Evolutionary conservation across 2,329 filamentous ascomycete species (phyloP), one percentile per base, ranked within the genome.

Genomic region (Fusarium secorum): DNA sequence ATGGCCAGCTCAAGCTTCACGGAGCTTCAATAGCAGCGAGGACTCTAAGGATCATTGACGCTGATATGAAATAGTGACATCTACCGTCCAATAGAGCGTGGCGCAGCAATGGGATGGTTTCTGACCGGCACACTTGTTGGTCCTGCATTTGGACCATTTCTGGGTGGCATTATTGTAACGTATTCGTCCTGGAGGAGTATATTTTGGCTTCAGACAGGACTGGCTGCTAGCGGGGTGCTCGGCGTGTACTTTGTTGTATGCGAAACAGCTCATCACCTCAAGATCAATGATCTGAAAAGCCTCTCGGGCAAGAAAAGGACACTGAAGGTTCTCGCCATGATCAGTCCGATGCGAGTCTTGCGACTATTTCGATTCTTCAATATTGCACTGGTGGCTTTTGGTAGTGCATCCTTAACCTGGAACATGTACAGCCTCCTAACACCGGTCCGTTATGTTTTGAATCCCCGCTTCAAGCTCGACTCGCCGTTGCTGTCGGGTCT

Each of bases 91-190:
- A 89, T 88, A 0, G 89, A 92, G 70, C 86, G 93, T 30, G 92
- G 88, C 5, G 93, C 90, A 5, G 92, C 91, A 4, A 86, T 93
- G 15, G 89, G 90, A 2, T 94, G 90, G 89, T 93, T 93, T 74
- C 78, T 93, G 41, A 88, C 86, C 0, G 91, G 91, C 1, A 93
- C 90, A 0, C 82, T 94, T 1, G 88, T 93, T 48, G 92, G 92
- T 0, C 92, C 92, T 11, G 90, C 89, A 1, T 84, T 92, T 75
- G 91, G 92, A 0, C 88, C 89, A 1, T 92, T 93, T 74, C 83
- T 94, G 14, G 89, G 92, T 59, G 93, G 92, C 28, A 89, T 94
- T 46, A 93, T 95, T 54, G 91, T 94, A 20, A 94, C 91, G 0
- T 94, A 89, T 79, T 84, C 85, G 11, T 87, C 85, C 4, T 95